Evolutionary conservation across 225 moss, liverwort and hornwort genomes (phyloP), one percentile per base, ranked within the genome.

Genomic region (Polytrichum commune): DNA sequence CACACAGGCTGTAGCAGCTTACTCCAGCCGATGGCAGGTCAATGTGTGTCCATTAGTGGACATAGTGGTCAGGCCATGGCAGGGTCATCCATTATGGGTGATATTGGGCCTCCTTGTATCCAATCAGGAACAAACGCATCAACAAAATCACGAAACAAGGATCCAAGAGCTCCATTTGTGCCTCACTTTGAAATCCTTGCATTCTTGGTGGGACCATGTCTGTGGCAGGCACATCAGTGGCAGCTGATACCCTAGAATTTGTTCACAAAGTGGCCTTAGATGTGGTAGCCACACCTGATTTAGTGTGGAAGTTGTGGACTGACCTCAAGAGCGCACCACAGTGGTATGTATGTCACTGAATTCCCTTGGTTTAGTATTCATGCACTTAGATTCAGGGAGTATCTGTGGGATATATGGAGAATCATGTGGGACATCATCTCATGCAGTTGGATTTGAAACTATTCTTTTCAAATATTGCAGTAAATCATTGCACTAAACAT

Each of bases 301-400:
- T 86, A 4, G 86, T 83, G 73, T 86, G 86, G 86, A 70, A 70
- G 66, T 53, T 86, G 19, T 86, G 86, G 86, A 86, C 67, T 60
- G 83, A 86, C 20, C 77, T 86, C 68, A 86, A 78, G 73, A 83
- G 77, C 53, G 86, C 83, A 27, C 86, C 86, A 26, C 70, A 66
- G 29, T 86, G 86, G 86, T 85, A 82, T 61, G 65, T 7, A 16
- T 46, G 46, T 46, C 69, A 46, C 46, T 46, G 13, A 46, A 4
- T 46, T 46, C 3, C 46, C 10, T 35, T 46, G 16, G 16, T 46
- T 46, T 5, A 13, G 18, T 63, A 5, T 16, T 28, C 28, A 63
- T 63, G 10, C 25, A 62, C 4, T 25, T 27, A 62, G 24, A 25
- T 24, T 27, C 8, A 9, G 24, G 62, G 27, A 24, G 27, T 62